Conservation (phyloP, 306 rosid genomes). For the Medicago truncatula region MtrunA17r5.0-ANR NC_053042.1:41108001-41108500, state of each 20-base stretch:
- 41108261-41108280: constrained; percentile 89
- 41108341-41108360: constrained; percentile 69
- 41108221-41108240: constrained; percentile 4
- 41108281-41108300: constrained; percentile 84
- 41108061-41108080: constrained; percentile 12
- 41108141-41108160: constrained; percentile 12
- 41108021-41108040: constrained; percentile 19
- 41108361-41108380: constrained; percentile 72
- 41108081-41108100: constrained; percentile 3
- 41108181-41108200: constrained; percentile 22
- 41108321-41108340: constrained; percentile 82
- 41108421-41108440: constrained; percentile 72
- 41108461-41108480: constrained; percentile 38
- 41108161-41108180: constrained; percentile 6
- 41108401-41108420: constrained; percentile 74
- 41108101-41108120: constrained; percentile 13
- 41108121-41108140: background rate
- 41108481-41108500: constrained; percentile 2
- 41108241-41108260: constrained; percentile 35
- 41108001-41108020: constrained; percentile 33
- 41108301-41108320: constrained; percentile 81
- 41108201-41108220: constrained; percentile 28
- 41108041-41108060: background rate
- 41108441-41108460: constrained; percentile 69
- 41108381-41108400: constrained; percentile 74